Base-by-base conservation (phyloP, 768 basidiomycete species). In the Amanita exitialis region DNA sequence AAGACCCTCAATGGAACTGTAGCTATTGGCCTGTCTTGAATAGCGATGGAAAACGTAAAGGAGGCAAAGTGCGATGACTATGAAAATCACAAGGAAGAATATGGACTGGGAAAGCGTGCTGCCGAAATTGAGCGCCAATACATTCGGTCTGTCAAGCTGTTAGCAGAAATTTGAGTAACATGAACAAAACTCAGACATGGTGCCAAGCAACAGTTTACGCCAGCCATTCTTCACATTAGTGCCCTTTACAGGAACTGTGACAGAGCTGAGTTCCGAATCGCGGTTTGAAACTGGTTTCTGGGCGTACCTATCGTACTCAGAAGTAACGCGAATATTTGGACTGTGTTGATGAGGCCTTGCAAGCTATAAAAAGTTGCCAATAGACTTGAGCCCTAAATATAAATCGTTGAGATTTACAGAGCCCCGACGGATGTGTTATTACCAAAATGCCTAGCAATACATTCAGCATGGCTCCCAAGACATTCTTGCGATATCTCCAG, bases 61-160 rank as follows among this genome's bases (percentile, higher is more conserved):
- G 9, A 83, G 67, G 16, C 68, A 60, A 3, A 76, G 64, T 27
- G 80, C 68, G 30, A 87, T 59, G 30, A 63, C 51, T 68, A 84
- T 76, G 55, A 86, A 77, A 30, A 82, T 61, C 20, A 76, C 50
- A 20, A 91, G 72, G 56, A 82, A 77, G 21, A 83, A 56, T 4
- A 87, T 64, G 0, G 84, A 81, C 58, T 79, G 73, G 12, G 74
- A 66, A 15, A 82, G 65, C 4, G 78, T 75, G 0, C 81, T 72
- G 0, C 78, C 80, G 52, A 90, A 81, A 60, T 89, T 88, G 48
- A 90, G 68, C 8, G 86, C 86, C 34, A 90, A 66, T 16, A 87
- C 59, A 54, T 87, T 86, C 3, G 87, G 87, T 53, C 86, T 84
- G 43, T 43, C 13, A n/a, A 53, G 12, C 28, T 51, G 4, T 55